Conservation (phyloP, 768 basidiomycete genomes). For the Candolleomyces eurysporus region DNA sequence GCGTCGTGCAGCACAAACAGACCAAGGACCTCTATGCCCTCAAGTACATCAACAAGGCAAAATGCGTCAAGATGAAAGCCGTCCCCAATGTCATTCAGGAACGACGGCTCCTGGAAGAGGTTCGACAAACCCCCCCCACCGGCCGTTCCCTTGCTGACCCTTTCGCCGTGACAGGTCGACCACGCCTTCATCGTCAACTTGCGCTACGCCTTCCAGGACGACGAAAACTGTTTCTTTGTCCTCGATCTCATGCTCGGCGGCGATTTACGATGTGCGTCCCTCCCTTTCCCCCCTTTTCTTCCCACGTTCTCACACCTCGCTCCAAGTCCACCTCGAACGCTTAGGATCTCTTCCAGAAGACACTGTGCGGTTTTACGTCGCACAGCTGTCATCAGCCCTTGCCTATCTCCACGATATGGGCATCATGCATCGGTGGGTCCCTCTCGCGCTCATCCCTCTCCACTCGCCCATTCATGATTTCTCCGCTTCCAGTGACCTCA, state of each 20-base stretch:
- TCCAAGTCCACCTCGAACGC: constrained; percentile 83
- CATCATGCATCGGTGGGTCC: constrained; percentile 90
- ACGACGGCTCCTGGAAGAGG: constrained; percentile 92
- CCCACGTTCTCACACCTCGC: constrained; percentile 10
- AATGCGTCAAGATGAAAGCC: constrained; percentile 98
- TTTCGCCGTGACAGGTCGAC: constrained; percentile 62
- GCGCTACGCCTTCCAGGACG: constrained; percentile 96
- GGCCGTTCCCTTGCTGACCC: neutral
- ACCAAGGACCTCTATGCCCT: constrained; percentile 95
- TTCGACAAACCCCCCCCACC: constrained; percentile 25
- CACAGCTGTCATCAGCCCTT: constrained; percentile 85
- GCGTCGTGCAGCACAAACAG: constrained; percentile 98
- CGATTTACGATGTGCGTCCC: constrained; percentile 80
- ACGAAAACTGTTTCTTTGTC: constrained; percentile 98
- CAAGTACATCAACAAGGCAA: constrained; percentile 99
- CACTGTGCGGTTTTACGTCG: constrained; percentile 83
- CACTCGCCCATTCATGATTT: constrained; percentile 18
- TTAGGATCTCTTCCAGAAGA: constrained; percentile 73
- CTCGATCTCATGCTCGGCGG: constrained; percentile 96
- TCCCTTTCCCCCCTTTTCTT: constrained; percentile 1
- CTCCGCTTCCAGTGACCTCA: constrained; percentile 68
- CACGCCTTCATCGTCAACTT: constrained; percentile 94
- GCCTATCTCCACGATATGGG: constrained; percentile 88
- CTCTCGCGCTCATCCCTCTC: constrained; percentile 19
- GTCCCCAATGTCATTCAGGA: constrained; percentile 98